These are phyloP conservation scores for Trichoderma virens DNA, from an alignment of 495 filamentous ascomycete species.

Conservation along the genomic window DNA sequence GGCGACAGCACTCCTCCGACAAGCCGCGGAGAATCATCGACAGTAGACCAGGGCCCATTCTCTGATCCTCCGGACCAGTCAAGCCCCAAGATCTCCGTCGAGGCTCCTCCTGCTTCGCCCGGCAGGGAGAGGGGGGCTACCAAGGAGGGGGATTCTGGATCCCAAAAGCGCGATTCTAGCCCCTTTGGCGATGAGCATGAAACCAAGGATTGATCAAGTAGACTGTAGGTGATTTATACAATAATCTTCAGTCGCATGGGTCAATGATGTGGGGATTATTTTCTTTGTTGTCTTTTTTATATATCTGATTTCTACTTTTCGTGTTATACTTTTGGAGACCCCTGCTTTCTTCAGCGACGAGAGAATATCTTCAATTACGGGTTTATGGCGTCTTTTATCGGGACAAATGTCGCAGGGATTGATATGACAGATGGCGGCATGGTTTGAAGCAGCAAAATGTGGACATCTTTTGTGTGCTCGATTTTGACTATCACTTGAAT, in stretches of 20 bases:
- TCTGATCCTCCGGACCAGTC: constrained; percentile 37
- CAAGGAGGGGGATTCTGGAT: not conserved
- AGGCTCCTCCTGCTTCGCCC: not conserved
- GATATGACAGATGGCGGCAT: constrained; percentile 6
- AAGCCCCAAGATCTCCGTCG: not conserved
- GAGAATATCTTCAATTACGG: constrained; percentile 1
- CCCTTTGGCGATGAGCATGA: constrained; percentile 52
- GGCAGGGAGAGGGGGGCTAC: not conserved
- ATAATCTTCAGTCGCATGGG: not conserved
- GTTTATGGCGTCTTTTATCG: constrained; percentile 5
- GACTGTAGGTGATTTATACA: constrained; percentile 9
- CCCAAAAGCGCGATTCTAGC: constrained; percentile 32
- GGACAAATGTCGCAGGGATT: constrained; percentile 2
- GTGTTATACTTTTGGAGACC: not conserved
- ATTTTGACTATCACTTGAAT: constrained; percentile 1
- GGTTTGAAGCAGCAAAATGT: not conserved
- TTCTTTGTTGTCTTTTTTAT: constrained; percentile 8
- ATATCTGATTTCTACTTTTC: not conserved
- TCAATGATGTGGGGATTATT: not conserved
- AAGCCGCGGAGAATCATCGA: constrained; percentile 12
- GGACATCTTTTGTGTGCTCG: constrained; percentile 3
- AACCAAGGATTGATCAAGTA: constrained; percentile 26
- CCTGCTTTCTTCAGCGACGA: constrained; percentile 4
- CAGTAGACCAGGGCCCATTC: constrained; percentile 38
- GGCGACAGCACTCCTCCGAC: constrained; percentile 4